Base-by-base conservation (phyloP, 805 yeast genomes). In the Wickerhamiella australiensis region DNA sequence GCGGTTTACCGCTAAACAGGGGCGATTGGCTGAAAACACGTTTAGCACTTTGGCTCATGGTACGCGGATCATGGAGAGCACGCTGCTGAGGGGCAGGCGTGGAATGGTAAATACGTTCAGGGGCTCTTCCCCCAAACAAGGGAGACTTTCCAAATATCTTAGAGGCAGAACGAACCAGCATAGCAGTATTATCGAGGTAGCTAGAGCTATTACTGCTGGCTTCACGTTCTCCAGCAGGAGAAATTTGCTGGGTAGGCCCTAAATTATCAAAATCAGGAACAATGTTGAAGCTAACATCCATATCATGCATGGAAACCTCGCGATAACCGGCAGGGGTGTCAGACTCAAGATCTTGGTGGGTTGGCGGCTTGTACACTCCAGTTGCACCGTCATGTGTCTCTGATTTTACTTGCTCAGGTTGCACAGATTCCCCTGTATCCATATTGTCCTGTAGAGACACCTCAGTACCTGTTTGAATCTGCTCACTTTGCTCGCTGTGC, bases 271-370 rank as follows among this genome's bases (percentile, higher is more conserved):
- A 45, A 12, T 45, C 41, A 11, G 47, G 47, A 17, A 27, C 47
- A 15, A 45, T 35, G 25, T 35, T 36, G 35, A 45, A 45, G 31
- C 47, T 45, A 11, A 45, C 47, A 27, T 45, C 47, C 23, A 45
- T 12, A 21, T 37, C 23, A 23, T 45, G 40, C 41, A 45, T 8
- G 6, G 33, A 35, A 12, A 17, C 8, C 5, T 44, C 47, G n/a
- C 38, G 38, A n/a, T 33, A 33, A 9, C 38, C 38, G 8, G 20
- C 38, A 17, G 21, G 18, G 5, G 22, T 9, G 15, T 42, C 33
- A 5, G 23, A 3, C n/a, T n/a, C n/a, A n/a, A n/a, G n/a, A n/a
- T n/a, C 38, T 33, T 9, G 15, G 38, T 15, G 5, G 38, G 38
- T 15, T 11, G n/a, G 3, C 15, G 9, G 11, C 11, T 26, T 26